These are phyloP conservation scores for Hemileccinum rubropunctum DNA, from an alignment of 768 basidiomycete species.

Conservation along the genomic window DNA sequence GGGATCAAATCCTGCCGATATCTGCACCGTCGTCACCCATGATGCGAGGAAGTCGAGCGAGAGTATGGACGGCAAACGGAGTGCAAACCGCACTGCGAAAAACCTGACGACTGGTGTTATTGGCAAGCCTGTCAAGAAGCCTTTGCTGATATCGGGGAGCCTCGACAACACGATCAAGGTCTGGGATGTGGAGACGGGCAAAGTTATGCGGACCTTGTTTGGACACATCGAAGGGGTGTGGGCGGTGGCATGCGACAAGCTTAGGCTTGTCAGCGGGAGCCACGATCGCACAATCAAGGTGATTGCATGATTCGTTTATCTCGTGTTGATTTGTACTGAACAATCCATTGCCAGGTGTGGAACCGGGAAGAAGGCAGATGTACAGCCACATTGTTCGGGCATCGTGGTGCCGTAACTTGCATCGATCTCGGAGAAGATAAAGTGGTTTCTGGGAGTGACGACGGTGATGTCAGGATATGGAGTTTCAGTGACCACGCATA, in stretches of 20 bases:
- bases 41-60: constrained; percentile 13
- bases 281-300: constrained; percentile 99
- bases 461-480: constrained; percentile 87
- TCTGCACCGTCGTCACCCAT: constrained; percentile 32
- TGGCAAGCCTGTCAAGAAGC: constrained; percentile 41
- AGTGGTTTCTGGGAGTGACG: constrained; percentile 95
- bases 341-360: constrained; percentile 67
- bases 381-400: constrained; percentile 87
- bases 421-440: constrained; percentile 90
- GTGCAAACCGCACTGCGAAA: constrained; percentile 2
- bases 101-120: constrained; percentile 12
- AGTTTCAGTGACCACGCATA: constrained; percentile 45
- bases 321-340: background rate
- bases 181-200: constrained; percentile 91
- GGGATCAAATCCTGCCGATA: constrained; percentile 15
- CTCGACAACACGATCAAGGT: constrained; percentile 94
- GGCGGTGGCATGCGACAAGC: constrained; percentile 89
- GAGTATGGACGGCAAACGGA: constrained; percentile 11
- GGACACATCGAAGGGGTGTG: constrained; percentile 99
- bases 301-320: constrained; percentile 18
- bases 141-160: constrained; percentile 83
- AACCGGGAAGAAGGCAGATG: constrained; percentile 85
- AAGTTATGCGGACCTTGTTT: constrained; percentile 79
- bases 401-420: constrained; percentile 92
- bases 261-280: constrained; percentile 88